Base-by-base conservation (phyloP, 139 green algal genomes). In the Auxenochlorella protothecoides region DNA sequence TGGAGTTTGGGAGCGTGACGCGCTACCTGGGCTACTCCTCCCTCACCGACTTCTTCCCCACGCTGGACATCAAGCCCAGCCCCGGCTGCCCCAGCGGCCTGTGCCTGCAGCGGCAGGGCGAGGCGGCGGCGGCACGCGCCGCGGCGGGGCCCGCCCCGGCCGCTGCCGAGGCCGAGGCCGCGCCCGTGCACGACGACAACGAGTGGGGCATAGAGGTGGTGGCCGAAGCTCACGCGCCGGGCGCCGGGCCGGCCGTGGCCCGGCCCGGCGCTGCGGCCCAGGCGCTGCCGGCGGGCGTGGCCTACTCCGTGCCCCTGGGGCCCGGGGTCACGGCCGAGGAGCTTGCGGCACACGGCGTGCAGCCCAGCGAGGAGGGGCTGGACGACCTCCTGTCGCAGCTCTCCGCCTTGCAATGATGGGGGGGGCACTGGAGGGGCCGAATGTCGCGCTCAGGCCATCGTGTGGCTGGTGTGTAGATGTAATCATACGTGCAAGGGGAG, bases 21-120 rank as follows among this genome's bases (percentile, higher is more conserved):
- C 69, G 70, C 51, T 96, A 92, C 74, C 76, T 96, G 53, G 92
- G 93, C 15, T 98, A 98, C 86, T 89, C 81, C 65, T 84, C 81
- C 27, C 74, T 98, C 5, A 92, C 89, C 66, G 93, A 98, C 82
- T 97, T 95, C 80, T 98, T 98, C 78, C 94, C 93, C 13, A 91
- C 83, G 9, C 93, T 97, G 89, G 83, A 89, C 59, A 91, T 98
- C 70, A 88, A 87, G 70, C 87, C 93, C 72, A 96, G 94, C 76
- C 76, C 82, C 3, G 71, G 72, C 3, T 98, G 93, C 85, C 54
- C 68, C 76, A 97, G 97, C 75, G n/a, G 59, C 2, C 57, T 75
- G 15, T 97, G 92, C 78, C 15, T 78, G 12, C 71, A 76, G n/a
- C 72, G 79, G 44, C 91, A 97, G 81, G 82, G 77, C 5, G 67